A percentile compares a stretch with the other conserved stretches of the same genome.
Conservation (phyloP, 495 filamentous ascomycete genomes). For the Aspergillus saccharolyticus region DNA sequence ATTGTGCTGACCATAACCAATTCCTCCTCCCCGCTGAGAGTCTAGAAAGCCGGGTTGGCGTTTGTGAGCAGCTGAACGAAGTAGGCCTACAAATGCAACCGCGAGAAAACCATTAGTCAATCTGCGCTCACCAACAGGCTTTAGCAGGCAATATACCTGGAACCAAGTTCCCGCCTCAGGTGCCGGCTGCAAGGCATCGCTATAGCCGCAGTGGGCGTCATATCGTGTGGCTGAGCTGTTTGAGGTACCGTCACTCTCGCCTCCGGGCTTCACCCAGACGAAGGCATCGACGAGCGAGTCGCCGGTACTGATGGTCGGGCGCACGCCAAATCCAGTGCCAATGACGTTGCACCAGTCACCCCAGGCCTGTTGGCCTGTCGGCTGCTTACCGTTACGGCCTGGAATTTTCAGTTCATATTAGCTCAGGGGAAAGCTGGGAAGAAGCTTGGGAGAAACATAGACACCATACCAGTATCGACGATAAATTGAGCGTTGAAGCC, state of each 20-base stretch:
- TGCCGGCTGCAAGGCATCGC: conserved; percentile 57
- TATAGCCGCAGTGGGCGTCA: conserved; percentile 65
- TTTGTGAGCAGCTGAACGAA: no score
- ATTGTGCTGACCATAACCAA: no score
- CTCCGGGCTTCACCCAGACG: conserved; percentile 82
- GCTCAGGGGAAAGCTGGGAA: not conserved
- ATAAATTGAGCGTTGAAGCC: conserved; percentile 75
- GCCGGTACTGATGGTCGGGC: conserved; percentile 59
- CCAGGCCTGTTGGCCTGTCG: conserved; percentile 59
- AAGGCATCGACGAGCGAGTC: conserved; percentile 64
- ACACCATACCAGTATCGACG: conserved; percentile 51
- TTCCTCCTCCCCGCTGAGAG: no score
- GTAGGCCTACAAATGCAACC: no score
- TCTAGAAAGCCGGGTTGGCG: no score
- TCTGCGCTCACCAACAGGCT: no score
- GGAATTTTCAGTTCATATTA: not conserved
- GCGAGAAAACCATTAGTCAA: no score
- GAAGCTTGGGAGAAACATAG: not conserved
- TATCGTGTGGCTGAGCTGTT: conserved; percentile 58
- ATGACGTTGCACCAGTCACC: conserved; percentile 85
- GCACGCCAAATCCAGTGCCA: conserved; percentile 68
- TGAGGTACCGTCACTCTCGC: conserved; percentile 74
- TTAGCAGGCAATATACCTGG: conserved; percentile 30
- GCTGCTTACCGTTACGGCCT: conserved; percentile 63
- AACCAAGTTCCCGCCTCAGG: conserved; percentile 77